Base-by-base conservation (phyloP, 495 filamentous ascomycete species). In the Patellaria atrata region DNA sequence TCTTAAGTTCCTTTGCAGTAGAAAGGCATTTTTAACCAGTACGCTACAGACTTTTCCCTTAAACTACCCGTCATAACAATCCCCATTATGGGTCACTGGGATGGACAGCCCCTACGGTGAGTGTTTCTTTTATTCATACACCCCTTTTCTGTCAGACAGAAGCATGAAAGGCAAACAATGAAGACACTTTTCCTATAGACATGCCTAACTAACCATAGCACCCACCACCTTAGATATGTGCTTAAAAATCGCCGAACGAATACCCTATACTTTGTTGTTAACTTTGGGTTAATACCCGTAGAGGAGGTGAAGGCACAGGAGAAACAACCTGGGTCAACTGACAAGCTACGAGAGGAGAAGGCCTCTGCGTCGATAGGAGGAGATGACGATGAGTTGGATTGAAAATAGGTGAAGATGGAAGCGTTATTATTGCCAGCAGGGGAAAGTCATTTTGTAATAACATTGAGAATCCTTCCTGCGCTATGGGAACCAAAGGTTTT, bases 11-110 rank as follows among this genome's bases (percentile, higher is more conserved):
- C 65, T 73, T 11, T 51, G 89, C 15, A 63, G 67, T 27, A 44
- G 89, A 19, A 20, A 29, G 15, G 27, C 3, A 22, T 5, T 34
- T n/a, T n/a, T n/a, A n/a, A n/a, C n/a, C n/a, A n/a, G n/a, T n/a
- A n/a, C n/a, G n/a, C n/a, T n/a, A 40, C 44, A 65, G 77, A 79
- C 37, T 82, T 93, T 47, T 66, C 77, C n/a, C 55, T 96, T 14
- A 68, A 71, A 32, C 47, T 96, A 12, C 87, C 87, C 0, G 82
- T 85, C 83, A 87, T 5, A 79, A 79, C 0, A 79, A 51, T 94
- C 3, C 75, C 75, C 77, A 75, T 89, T 16, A 64, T 84, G 46
- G 71, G 70, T 33, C 87, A 92, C 53, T 77, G 86, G 62, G 78
- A 89, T 55, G 79, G 79, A 9, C 76, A 87, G 54, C 53, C 53